Evolutionary conservation across 2,329 filamentous ascomycete genomes (phyloP).

Genomic region (Diaporthe sp.): DNA sequence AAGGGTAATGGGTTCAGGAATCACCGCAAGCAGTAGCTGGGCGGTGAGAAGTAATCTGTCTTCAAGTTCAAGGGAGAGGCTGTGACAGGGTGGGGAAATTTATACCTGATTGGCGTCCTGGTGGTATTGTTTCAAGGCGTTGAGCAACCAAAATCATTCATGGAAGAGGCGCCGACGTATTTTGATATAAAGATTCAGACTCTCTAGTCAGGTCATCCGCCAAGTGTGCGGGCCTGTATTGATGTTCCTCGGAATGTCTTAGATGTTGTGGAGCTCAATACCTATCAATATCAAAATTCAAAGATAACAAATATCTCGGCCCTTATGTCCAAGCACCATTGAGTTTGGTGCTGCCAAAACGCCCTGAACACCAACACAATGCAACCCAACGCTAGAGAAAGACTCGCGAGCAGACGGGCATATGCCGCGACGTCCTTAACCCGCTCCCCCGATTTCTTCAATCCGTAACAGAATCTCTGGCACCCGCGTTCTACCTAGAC

Average conservation of each 20-base stretch:
- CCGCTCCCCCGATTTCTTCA: not conserved
- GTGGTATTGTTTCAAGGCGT: constrained; percentile 31
- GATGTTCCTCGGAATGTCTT: not conserved
- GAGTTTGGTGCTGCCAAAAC: constrained; percentile 6
- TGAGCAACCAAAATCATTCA: constrained; percentile 29
- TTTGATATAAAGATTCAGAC: not conserved
- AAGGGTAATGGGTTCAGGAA: constrained; percentile 38
- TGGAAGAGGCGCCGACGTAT: not conserved
- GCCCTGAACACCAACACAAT: constrained; percentile 32
- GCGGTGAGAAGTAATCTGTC: not conserved
- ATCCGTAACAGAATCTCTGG: too few species aligned
- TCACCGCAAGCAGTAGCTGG: constrained; percentile 14
- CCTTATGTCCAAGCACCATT: not conserved
- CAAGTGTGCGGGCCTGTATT: not conserved
- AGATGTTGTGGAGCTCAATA: not conserved
- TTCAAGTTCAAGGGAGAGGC: not conserved
- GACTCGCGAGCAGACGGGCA: not conserved
- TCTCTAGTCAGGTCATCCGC: not conserved
- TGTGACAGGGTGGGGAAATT: not conserved
- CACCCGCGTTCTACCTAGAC: not conserved
- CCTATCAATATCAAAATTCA: not conserved
- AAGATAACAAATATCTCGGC: not conserved
- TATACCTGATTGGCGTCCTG: constrained; percentile 28
- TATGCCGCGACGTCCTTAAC: not conserved
- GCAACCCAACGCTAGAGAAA: constrained; percentile 19